Percentiles rank a stretch among this genome's conserved stretches.
These are phyloP conservation scores for Salix udensis DNA, from an alignment of 345 rosid species.

Conservation along the genomic window DNA sequence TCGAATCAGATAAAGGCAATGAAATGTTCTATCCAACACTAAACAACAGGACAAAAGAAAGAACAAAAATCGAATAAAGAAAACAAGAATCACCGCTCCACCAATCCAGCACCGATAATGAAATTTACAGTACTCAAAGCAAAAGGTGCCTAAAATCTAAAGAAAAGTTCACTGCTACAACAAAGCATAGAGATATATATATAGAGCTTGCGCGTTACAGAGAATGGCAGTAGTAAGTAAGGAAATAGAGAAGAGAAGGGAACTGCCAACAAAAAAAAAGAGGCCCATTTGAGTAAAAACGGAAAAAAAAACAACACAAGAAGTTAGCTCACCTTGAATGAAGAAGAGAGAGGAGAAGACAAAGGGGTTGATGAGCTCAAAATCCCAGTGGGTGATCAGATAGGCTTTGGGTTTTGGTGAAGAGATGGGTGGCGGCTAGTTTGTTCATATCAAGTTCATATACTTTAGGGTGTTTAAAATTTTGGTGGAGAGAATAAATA, in stretches of 20 bases:
- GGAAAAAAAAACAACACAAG: background rate
- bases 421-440: no score
- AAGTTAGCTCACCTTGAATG: background rate
- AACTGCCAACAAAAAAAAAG: background rate
- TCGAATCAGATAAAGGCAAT: conserved; percentile 1
- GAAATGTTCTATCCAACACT: background rate
- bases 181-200: background rate
- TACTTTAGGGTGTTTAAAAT: no score
- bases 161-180: background rate
- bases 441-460: no score
- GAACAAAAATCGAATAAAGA: background rate
- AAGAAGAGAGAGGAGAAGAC: background rate
- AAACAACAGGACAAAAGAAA: background rate
- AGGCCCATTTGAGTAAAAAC: background rate
- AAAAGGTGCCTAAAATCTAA: background rate
- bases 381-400: background rate
- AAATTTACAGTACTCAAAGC: background rate
- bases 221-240: background rate
- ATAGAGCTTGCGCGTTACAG: background rate
- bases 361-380: background rate
- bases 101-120: conserved; percentile 1
- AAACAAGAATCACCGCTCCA: background rate
- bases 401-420: no score
- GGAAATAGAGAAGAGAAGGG: background rate
- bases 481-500: no score